phyloP scores from a whole-genome alignment of 441 rosid genomes.

The Omphalea diandra region DNA sequence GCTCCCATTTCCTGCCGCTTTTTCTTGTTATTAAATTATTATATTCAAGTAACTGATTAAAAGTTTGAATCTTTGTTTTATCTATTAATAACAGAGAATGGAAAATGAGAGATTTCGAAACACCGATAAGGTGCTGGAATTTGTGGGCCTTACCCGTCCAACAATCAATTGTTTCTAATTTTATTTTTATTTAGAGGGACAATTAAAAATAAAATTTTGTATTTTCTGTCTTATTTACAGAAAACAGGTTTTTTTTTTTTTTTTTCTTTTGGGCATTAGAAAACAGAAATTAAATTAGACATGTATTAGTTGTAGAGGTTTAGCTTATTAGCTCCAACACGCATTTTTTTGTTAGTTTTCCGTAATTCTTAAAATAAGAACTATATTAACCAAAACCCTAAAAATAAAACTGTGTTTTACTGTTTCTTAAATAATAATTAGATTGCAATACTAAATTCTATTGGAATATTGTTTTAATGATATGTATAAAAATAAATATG shows the following conservation, averaged over 20 bases:
- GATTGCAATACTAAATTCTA: no score
- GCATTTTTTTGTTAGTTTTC: not conserved
- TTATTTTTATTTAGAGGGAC: no score
- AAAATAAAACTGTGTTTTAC: not conserved
- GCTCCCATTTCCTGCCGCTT: constrained; percentile 44
- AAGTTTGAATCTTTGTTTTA: no score
- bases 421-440: no score
- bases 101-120: not conserved
- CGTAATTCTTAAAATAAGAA: not conserved
- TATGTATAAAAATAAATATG: no score
- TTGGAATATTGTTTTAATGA: no score
- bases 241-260: not conserved
- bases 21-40: not conserved
- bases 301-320: not conserved
- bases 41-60: not conserved
- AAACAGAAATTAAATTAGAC: not conserved
- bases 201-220: no score
- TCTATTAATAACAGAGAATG: no score
- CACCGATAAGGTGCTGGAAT: not conserved
- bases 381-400: not conserved
- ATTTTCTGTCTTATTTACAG: no score
- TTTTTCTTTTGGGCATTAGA: not conserved
- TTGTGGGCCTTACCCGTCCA: no score
- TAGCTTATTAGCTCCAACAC: not conserved
- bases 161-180: no score